Base-by-base conservation (phyloP, 192 early-diverging fungal species). In the Anaeromyces robustus region DNA sequence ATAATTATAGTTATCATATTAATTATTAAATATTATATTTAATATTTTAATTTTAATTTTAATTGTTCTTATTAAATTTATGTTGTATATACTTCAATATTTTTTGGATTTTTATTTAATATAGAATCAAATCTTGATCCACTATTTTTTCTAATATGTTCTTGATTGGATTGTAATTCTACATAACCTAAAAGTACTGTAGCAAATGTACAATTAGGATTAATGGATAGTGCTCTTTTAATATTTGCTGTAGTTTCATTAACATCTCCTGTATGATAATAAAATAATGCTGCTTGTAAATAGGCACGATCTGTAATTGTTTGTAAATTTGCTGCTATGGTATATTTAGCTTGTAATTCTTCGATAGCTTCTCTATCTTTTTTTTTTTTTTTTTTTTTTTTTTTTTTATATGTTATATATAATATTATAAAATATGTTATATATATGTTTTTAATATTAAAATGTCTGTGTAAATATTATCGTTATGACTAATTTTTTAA, bases 321-420 rank as follows among this genome's bases (percentile, higher is more conserved):
- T 4, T 77, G 30, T 7, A 85, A 77, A 32, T 80, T 80, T 37
- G 31, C 82, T 22, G 85, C 85, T 59, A 89, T 88, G 7, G 86
- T 84, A 32, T 85, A 81, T 78, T 86, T 87, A 13, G 87, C 89
- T 81, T 89, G 81, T 4, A 90, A 82, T 39, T 88, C 87, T 22
- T 85, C 77, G 19, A 90, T 82, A 3, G 87, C 89, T 79, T 90
- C 87, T 30, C 77, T 77, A 78, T 89, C 89, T 89, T 78, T 28
- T 29, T 80, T 29, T 17, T 41, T 26, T 79, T 30, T 28, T 22
- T 59, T 26, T 31, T 30, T 34, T 77, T 81, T 30, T 29, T 37
- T 82, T 14, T 29, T 79, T n/a, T 22, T 22, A 81, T 30, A 2
- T 81, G 22, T 2, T 19, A n/a, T 81, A 30, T 29, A 14, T 59